Evolutionary conservation across 75 land plant species (phyloP).

Genomic region (Sequoia sempervirens): DNA sequence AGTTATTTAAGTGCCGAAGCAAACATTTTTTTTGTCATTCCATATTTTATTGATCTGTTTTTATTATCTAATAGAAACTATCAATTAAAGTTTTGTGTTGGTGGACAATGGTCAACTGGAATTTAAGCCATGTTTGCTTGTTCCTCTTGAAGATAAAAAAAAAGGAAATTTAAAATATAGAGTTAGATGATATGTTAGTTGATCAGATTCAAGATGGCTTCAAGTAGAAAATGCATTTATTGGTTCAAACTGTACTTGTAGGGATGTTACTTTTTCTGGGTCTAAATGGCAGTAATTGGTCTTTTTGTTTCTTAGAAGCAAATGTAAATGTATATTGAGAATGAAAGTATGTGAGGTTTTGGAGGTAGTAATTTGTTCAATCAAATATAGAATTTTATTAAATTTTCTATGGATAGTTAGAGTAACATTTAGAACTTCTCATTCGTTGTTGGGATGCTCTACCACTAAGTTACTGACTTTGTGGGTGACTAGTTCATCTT

Average conservation of each 20-base stretch:
- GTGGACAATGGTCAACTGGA: constrained; percentile 1
- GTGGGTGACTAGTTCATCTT: no score
- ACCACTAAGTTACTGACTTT: no score
- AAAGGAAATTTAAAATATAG: not conserved
- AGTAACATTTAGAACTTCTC: no score
- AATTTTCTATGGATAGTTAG: no score
- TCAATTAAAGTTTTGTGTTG: not conserved
- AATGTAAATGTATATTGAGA: not conserved
- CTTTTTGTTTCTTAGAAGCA: not conserved
- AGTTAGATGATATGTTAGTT: not conserved
- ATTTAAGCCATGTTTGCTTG: not conserved
- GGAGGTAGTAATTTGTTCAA: not conserved
- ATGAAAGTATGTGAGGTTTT: not conserved
- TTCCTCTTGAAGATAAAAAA: not conserved
- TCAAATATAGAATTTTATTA: not conserved
- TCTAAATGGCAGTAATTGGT: not conserved
- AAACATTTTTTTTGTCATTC: not conserved
- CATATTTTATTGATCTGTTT: not conserved
- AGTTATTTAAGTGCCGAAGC: not conserved
- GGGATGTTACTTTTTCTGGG: not conserved
- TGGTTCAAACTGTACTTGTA: not conserved
- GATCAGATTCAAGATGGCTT: not conserved
- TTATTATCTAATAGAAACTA: not conserved
- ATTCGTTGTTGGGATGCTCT: no score
- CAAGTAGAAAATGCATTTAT: not conserved